A percentile compares a stretch with the other conserved stretches of the same genome.
Conservation (phyloP, 768 basidiomycete species). For the Mycena galopus region DNA sequence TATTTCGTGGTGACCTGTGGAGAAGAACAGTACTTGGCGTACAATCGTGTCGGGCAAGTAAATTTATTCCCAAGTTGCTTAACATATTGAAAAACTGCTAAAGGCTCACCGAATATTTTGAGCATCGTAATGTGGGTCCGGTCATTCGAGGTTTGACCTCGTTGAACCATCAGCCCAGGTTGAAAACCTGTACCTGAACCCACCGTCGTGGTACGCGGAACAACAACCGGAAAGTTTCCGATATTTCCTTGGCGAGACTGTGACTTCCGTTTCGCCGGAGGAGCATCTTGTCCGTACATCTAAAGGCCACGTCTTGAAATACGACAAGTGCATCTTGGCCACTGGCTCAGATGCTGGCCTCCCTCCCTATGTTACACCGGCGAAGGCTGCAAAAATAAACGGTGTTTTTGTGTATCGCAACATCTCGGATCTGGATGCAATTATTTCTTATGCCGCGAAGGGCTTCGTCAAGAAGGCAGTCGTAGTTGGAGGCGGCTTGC, state of each 20-base stretch:
- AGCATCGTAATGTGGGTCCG: constrained; percentile 60
- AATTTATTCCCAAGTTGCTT: no score
- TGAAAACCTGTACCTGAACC: constrained; percentile 72
- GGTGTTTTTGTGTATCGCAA: constrained; percentile 83
- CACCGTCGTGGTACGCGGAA: constrained; percentile 67
- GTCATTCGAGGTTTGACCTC: background rate
- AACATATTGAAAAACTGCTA: background rate
- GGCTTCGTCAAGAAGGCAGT: constrained; percentile 61
- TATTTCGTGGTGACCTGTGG: constrained; percentile 73
- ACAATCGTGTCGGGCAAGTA: constrained; percentile 65
- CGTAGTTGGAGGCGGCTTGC: constrained; percentile 78
- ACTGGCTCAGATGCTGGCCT: constrained; percentile 78
- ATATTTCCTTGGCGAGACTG: constrained; percentile 65
- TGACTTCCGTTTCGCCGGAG: constrained; percentile 53
- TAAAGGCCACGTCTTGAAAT: constrained; percentile 58
- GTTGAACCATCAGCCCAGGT: constrained; percentile 45
- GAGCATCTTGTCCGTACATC: constrained; percentile 61
- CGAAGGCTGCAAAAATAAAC: constrained; percentile 52
- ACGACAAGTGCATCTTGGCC: constrained; percentile 76
- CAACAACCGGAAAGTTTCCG: constrained; percentile 69
- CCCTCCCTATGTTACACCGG: constrained; percentile 66
- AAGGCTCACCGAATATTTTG: constrained; percentile 70
- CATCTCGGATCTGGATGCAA: constrained; percentile 74
- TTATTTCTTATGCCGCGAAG: constrained; percentile 69
- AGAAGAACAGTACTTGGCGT: constrained; percentile 67